Percentiles rank a stretch among this genome's conserved stretches.
These are phyloP conservation scores for Phytophthora citrophthora DNA, from an alignment of 352 stramenopile species.

Conservation along the genomic window DNA sequence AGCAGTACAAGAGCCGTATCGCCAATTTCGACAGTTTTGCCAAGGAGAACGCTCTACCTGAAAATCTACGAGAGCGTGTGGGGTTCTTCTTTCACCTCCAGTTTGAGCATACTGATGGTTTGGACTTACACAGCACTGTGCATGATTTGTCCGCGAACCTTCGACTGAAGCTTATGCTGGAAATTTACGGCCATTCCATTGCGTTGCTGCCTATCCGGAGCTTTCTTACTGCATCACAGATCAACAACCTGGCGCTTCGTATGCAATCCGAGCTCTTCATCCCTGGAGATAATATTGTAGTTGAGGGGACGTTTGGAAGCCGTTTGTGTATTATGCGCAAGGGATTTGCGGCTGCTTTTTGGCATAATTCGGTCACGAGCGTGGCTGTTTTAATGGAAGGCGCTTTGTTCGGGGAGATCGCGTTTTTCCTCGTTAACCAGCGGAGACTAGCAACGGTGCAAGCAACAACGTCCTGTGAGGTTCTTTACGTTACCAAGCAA, in stretches of 20 bases:
- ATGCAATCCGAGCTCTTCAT: constrained; percentile 75
- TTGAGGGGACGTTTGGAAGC: constrained; percentile 63
- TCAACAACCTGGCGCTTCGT: constrained; percentile 72
- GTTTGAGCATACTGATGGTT: constrained; percentile 57
- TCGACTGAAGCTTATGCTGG: constrained; percentile 75
- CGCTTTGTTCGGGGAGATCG: constrained; percentile 73
- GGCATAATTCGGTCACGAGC: constrained; percentile 53
- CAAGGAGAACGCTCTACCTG: constrained; percentile 59
- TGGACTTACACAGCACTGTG: constrained; percentile 58
- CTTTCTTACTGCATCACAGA: constrained; percentile 56
- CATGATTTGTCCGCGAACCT: constrained; percentile 75
- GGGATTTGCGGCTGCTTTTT: constrained; percentile 62
- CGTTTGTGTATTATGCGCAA: constrained; percentile 71
- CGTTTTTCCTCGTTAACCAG: constrained; percentile 68
- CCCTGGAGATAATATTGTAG: constrained; percentile 65
- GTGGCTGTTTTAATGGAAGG: constrained; percentile 64
- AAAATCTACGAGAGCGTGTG: constrained; percentile 57
- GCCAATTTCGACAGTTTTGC: constrained; percentile 82
- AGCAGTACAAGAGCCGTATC: constrained; percentile 73
- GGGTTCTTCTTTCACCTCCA: constrained; percentile 71
- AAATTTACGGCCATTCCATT: constrained; percentile 70
- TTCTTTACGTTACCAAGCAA: constrained; percentile 70
- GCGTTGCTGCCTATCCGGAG: constrained; percentile 55
- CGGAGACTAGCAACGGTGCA: constrained; percentile 66
- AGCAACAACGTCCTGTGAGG: constrained; percentile 64